Conservation (phyloP, 257 asterid genomes). For the Linaria vulgaris region DNA sequence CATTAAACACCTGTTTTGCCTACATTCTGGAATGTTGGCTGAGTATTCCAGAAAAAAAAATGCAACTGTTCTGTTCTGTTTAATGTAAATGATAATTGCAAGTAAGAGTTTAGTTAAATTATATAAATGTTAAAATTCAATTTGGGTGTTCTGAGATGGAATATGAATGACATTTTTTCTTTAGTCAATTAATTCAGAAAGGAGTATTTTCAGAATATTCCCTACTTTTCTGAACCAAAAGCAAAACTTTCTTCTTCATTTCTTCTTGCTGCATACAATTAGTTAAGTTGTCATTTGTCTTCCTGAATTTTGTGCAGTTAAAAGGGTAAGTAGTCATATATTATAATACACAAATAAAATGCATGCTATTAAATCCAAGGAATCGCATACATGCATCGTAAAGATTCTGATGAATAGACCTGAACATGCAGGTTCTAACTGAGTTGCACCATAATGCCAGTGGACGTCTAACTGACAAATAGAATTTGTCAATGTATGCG, state of each 20-base stretch:
- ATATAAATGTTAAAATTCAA: neutral
- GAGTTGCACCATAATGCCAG: neutral
- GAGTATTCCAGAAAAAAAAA: too few relatives aligned
- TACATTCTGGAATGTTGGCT: too few relatives aligned
- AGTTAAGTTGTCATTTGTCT: slow-evolving; percentile 25
- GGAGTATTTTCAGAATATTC: slow-evolving; percentile 31
- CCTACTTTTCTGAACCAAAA: slow-evolving; percentile 20
- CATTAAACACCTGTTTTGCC: too few relatives aligned
- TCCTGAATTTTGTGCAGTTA: slow-evolving; percentile 25
- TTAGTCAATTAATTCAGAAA: slow-evolving; percentile 30
- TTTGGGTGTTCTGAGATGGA: neutral
- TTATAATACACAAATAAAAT: slow-evolving; percentile 17
- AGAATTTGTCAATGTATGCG: slow-evolving; percentile 41
- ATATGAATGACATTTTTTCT: neutral
- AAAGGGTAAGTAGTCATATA: too few relatives aligned
- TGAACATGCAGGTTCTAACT: slow-evolving; percentile 10
- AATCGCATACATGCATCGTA: slow-evolving; percentile 2
- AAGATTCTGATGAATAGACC: slow-evolving; percentile 9
- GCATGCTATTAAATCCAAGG: slow-evolving; percentile 12
- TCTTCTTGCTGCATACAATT: neutral
- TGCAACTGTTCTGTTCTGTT: too few relatives aligned
- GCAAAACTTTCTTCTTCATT: slow-evolving; percentile 12
- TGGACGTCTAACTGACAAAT: neutral
- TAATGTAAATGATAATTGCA: neutral
- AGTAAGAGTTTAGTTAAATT: too few relatives aligned